These are phyloP conservation scores for Pholiota molesta DNA, from an alignment of 768 basidiomycete species.

Conservation along the genomic window DNA sequence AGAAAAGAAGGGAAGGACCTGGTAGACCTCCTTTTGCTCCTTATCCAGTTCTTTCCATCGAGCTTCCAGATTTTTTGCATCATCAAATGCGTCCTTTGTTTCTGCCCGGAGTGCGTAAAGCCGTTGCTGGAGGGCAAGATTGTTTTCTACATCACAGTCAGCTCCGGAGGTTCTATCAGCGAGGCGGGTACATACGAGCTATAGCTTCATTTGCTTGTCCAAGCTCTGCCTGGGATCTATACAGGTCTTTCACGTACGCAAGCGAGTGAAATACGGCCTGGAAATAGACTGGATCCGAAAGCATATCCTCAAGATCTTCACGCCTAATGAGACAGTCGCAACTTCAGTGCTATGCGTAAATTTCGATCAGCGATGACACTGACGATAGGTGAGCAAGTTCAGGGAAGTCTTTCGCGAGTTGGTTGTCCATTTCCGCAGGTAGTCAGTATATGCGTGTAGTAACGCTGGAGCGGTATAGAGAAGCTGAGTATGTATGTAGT, in stretches of 20 bases:
- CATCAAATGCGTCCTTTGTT: constrained; percentile 86
- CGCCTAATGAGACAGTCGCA: constrained; percentile 46
- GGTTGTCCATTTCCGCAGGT: constrained; percentile 40
- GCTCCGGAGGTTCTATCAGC: constrained; percentile 6
- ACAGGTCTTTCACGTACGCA: constrained; percentile 70
- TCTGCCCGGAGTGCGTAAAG: constrained; percentile 78
- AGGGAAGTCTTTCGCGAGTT: constrained; percentile 64
- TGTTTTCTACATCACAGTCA: constrained; percentile 55
- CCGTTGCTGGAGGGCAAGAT: constrained; percentile 73
- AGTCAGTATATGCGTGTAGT: not conserved
- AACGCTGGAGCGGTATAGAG: too few species aligned
- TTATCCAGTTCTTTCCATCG: constrained; percentile 88
- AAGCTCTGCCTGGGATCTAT: constrained; percentile 76
- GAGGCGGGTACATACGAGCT: constrained; percentile 60
- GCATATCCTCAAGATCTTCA: constrained; percentile 88
- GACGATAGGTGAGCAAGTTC: constrained; percentile 77
- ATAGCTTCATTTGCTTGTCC: constrained; percentile 86
- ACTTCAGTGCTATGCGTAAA: not conserved
- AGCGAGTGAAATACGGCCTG: constrained; percentile 87
- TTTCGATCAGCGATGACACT: constrained; percentile 23
- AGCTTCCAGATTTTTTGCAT: constrained; percentile 79
- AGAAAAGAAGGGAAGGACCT: constrained; percentile 48
- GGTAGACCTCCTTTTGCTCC: constrained; percentile 88
- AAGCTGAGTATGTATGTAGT: not conserved
- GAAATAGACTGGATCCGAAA: constrained; percentile 82